These are phyloP conservation scores for Dactylis glomerata DNA, from an alignment of 176 grass and related monocot genomes.

Conservation along the genomic window DNA sequence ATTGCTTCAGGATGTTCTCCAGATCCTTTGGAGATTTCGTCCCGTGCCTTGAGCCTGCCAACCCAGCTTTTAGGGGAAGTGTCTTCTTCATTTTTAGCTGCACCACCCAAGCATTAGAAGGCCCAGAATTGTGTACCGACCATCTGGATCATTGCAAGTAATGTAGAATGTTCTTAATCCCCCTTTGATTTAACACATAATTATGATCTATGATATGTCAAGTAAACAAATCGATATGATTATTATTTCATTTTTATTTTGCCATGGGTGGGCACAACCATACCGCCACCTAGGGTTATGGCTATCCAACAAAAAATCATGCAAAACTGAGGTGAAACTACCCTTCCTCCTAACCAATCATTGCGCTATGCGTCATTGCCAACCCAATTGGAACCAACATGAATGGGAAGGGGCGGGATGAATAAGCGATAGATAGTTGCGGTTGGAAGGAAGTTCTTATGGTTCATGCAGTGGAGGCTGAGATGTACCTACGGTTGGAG, in stretches of 20 bases:
- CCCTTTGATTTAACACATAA: background rate
- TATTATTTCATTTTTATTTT: background rate
- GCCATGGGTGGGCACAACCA: background rate
- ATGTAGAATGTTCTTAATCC: background rate
- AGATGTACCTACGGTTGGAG: background rate
- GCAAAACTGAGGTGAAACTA: background rate
- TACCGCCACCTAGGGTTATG: background rate
- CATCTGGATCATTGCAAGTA: background rate
- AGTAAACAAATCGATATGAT: background rate
- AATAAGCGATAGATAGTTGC: background rate
- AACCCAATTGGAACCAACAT: background rate
- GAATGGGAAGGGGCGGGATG: background rate
- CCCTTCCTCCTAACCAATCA: background rate
- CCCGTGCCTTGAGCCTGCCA: background rate
- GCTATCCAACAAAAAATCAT: background rate
- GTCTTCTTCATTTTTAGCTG: conserved; percentile 72
- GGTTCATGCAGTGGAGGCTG: background rate
- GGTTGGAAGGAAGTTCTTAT: background rate
- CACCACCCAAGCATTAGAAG: background rate
- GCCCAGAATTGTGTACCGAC: background rate
- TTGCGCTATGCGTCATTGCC: background rate
- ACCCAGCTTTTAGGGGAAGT: conserved; percentile 48
- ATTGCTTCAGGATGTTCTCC: conserved; percentile 51
- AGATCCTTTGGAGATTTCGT: conserved; percentile 44
- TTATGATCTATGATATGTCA: background rate